phyloP scores from a whole-genome alignment of 129 eudicot species.

The Flaveria sonorensis region DNA sequence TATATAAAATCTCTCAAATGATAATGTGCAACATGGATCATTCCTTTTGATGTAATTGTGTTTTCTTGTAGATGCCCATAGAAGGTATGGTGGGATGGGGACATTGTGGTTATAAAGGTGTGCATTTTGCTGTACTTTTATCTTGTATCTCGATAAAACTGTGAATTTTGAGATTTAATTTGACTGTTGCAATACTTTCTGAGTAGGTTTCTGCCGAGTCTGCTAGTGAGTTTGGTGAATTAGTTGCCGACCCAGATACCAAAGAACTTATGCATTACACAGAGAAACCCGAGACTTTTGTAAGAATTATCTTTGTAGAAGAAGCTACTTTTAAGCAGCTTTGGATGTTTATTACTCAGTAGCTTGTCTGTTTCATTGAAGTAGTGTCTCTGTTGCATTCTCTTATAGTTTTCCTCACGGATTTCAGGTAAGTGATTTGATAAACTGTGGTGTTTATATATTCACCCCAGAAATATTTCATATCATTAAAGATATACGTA shows the following conservation, averaged over 20 bases:
- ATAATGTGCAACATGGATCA: neutral
- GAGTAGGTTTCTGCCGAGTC: constrained; percentile 92
- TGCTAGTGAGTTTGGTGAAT: constrained; percentile 91
- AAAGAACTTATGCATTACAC: constrained; percentile 95
- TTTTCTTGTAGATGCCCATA: constrained; percentile 70
- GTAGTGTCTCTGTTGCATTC: constrained; percentile 23
- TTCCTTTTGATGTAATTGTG: constrained; percentile 6
- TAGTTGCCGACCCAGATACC: constrained; percentile 92
- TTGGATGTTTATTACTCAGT: too few relatives aligned
- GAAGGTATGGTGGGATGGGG: constrained; percentile 81
- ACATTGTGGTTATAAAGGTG: constrained; percentile 84
- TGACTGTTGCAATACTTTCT: constrained; percentile 16
- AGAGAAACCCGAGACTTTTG: constrained; percentile 98
- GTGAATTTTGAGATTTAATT: constrained; percentile 2
- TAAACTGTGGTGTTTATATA: constrained; percentile 89
- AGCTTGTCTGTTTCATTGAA: constrained; percentile 12
- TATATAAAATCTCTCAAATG: neutral
- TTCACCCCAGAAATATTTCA: constrained; percentile 81
- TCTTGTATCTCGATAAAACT: neutral
- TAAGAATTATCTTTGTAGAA: constrained; percentile 41
- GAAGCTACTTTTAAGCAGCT: too few relatives aligned
- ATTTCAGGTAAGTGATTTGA: constrained; percentile 86
- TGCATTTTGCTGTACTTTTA: constrained; percentile 15
- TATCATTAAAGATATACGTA: constrained; percentile 65
- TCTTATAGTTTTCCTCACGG: constrained; percentile 7